phyloP scores from a whole-genome alignment of 371 early-diverging fungal genomes.

The Saksenaea vasiformis region DNA sequence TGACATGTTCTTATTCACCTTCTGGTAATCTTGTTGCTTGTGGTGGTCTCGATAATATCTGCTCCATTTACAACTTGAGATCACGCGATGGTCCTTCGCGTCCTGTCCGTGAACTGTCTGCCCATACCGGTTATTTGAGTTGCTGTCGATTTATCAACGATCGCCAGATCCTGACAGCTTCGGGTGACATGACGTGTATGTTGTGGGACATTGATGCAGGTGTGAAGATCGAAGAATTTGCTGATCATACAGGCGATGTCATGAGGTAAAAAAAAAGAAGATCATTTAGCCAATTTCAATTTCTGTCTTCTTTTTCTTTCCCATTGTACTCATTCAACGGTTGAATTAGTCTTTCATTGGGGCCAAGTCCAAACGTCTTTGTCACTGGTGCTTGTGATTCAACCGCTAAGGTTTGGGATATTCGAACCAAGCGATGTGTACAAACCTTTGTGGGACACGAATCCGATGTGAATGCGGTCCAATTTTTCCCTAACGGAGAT shows the following conservation, averaged over 20 bases:
- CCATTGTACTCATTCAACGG: neutral
- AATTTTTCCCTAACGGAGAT: conserved; percentile 98
- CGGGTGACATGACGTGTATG: conserved; percentile 98
- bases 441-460: conserved; percentile 98
- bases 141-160: conserved; percentile 96
- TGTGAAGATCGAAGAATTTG: conserved; percentile 90
- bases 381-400: conserved; percentile 98
- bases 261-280: conserved; percentile 69
- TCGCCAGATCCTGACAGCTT: conserved; percentile 88
- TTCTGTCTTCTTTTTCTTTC: neutral
- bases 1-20: conserved; percentile 98
- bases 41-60: conserved; percentile 97
- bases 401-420: conserved; percentile 99
- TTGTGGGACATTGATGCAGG: conserved; percentile 98
- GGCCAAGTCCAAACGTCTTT: conserved; percentile 93
- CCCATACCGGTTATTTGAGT: conserved; percentile 96
- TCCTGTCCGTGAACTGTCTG: conserved; percentile 91
- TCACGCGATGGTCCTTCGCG: conserved; percentile 93
- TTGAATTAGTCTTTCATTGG: conserved; percentile 75
- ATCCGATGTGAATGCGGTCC: conserved; percentile 97
- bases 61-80: conserved; percentile 94
- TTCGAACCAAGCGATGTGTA: conserved; percentile 92
- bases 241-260: conserved; percentile 96
- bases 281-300: neutral
- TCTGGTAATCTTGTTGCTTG: conserved; percentile 96